Evolutionary conservation across 1,284 basidiomycete species (phyloP), one percentile per base, ranked within the genome.

Genomic region (Microbotryum silenes-acaulis): DNA sequence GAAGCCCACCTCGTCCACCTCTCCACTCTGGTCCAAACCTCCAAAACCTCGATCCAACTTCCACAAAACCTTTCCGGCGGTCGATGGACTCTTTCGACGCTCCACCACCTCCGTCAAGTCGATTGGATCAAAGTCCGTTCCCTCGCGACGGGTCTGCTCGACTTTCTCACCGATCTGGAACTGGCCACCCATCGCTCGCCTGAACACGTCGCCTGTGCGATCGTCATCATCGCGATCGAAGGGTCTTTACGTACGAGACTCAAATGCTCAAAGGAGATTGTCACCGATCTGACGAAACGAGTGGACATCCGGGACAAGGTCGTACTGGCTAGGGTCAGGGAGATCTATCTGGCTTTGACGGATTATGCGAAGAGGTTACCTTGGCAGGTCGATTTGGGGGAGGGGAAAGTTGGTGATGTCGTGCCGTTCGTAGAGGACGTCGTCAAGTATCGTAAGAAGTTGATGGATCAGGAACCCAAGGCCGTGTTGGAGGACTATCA

Each of bases 221-320:
- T 86, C 16, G 77, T 87, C 65, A 79, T 89, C n/a, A 79, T 88
- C 58, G 81, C 85, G 0, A 74, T 88, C 49, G 87, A 89, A 76
- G 84, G 82, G 4, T 82, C 85, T 69, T 75, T 77, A 2, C 80
- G 81, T 31, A 73, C 77, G n/a, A 77, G 81, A 4, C 75, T 86
- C 33, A 80, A 82, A 50, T 77, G 81, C 57, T 74, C 83, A 16
- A 77, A 78, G 16, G 79, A 81, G 8, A 77, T 89, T 49, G 79
- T 83, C 14, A 77, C 79, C 47, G 78, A 74, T 23, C 79, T 89
- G 42, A 84, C 80, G 4, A 66, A 74, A 27, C 77, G 81, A 29
- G 77, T 81, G 60, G 79, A 80, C 20, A 76, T 79, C 47, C 78
- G 79, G 12, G 78, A 82, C 58, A 78, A 77, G 42, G 78, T 81